These are phyloP conservation scores for Epichloe festucae DNA, from an alignment of 2,329 filamentous ascomycete genomes.

Conservation along the genomic window DNA sequence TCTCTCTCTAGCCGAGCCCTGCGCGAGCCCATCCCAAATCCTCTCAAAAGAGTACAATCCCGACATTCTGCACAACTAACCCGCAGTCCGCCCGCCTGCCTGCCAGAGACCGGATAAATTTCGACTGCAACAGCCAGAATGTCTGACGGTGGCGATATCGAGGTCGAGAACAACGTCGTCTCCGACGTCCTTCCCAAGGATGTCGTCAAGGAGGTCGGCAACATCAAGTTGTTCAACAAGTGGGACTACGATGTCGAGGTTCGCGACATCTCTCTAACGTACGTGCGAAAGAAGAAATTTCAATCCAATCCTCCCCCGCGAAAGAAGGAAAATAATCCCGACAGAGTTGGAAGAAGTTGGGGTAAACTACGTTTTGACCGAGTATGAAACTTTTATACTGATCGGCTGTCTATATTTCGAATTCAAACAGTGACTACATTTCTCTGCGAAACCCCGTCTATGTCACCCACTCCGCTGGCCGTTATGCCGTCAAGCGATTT, in stretches of 20 bases:
- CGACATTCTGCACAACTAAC: slow-evolving; percentile 26
- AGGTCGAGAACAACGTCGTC: slow-evolving; percentile 67
- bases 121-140: slow-evolving; percentile 46
- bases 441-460: slow-evolving; percentile 99
- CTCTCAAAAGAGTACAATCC: slow-evolving; percentile 24
- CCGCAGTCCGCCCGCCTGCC: slow-evolving; percentile 21
- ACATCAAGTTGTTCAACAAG: slow-evolving; percentile 96
- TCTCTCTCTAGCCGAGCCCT: slow-evolving; percentile 6
- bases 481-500: slow-evolving; percentile 99
- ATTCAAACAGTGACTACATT: slow-evolving; percentile 77
- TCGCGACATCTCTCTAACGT: slow-evolving; percentile 99
- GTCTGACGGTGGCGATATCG: slow-evolving; percentile 92
- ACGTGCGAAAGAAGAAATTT: slow-evolving; percentile 25
- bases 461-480: slow-evolving; percentile 95
- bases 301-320: not conserved
- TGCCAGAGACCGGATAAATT: slow-evolving; percentile 20
- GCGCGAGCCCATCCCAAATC: slow-evolving; percentile 17
- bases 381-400: slow-evolving; percentile 14
- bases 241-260: slow-evolving; percentile 99
- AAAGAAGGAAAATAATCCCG: not conserved
- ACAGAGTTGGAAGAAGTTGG: not conserved
- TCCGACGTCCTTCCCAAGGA: slow-evolving; percentile 87
- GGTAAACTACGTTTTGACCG: not conserved
- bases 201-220: slow-evolving; percentile 76
- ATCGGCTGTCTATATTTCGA: slow-evolving; percentile 14